A percentile compares a stretch with the other conserved stretches of the same genome.
phyloP scores from a whole-genome alignment of 495 filamentous ascomycete genomes.

The Trichoderma gamsii region DNA sequence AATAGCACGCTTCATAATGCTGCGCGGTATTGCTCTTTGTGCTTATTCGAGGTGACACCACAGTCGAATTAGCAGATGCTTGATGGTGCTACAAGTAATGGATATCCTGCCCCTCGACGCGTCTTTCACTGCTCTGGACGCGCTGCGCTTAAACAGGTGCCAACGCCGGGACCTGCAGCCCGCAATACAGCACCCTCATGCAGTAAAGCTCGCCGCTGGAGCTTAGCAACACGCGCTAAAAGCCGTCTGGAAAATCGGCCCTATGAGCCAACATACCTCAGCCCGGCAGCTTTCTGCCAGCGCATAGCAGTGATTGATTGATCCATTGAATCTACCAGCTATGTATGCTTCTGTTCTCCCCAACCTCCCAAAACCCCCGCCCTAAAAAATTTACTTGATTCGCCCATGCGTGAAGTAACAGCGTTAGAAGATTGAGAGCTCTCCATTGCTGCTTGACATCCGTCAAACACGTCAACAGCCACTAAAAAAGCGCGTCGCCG shows the following conservation, averaged over 20 bases:
- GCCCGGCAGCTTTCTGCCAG: not conserved
- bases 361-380: not conserved
- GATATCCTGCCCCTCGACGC: constrained; percentile 15
- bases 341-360: not conserved
- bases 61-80: not conserved
- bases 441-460: not conserved
- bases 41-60: not conserved
- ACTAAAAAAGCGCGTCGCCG: constrained; percentile 2
- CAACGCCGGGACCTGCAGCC: not conserved
- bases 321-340: not conserved
- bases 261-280: not conserved
- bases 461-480: constrained; percentile 10
- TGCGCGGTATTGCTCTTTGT: not conserved
- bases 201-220: constrained; percentile 5
- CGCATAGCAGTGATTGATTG: not conserved
- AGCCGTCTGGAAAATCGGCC: not conserved
- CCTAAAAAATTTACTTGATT: not conserved
- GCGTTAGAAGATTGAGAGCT: not conserved
- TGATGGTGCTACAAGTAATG: too few relatives aligned
- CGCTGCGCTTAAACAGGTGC: not conserved
- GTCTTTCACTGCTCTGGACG: constrained; percentile 9
- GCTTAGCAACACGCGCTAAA: not conserved
- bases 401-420: too few relatives aligned
- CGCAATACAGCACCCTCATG: not conserved
- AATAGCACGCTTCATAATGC: not conserved